Base-by-base conservation (phyloP, 192 early-diverging fungal species). In the Chytriomyces hyalinus region DNA sequence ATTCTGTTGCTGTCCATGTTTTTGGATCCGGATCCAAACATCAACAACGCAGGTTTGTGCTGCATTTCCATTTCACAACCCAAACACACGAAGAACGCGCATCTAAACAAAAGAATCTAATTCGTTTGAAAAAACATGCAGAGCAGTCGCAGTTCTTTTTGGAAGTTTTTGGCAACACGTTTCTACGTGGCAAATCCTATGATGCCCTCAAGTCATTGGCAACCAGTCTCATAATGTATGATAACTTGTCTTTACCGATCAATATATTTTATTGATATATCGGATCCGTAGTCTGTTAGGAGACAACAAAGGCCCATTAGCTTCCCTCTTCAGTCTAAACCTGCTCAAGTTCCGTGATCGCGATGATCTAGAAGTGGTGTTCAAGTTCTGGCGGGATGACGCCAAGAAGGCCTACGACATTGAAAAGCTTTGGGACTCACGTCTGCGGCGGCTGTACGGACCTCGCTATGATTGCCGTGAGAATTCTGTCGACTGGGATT, bases 401-500 rank as follows among this genome's bases (percentile, higher is more conserved):
- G 53, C 26, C 13, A 81, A 82, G 62, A 57, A 48, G 48, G 66
- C 64, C 13, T 86, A 81, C 62, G 82, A 89, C 43, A 73, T 74
- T 17, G 67, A 63, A 24, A 63, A 49, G 8, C 53, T n/a, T 46
- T 82, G 81, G 83, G 87, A 88, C 43, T 49, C 48, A 10, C 76
- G 89, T 57, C 65, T 89, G 20, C 70, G 83, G 6, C n/a, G 47
- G 11, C 70, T 78, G 13, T 80, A 82, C 61, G 80, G 80, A 17
- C 45, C 51, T 4, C 73, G 87, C 13, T 90, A 85, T 70, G 89
- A 90, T 51, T 49, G 74, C 6, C 80, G 86, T 36, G 88, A 87
- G 20, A 84, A 84, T 67, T 73, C 80, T 7, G 61, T 88, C 51
- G 89, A 90, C 61, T 90, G 89, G 89, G 89, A 90, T 72, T 90